Conservation (phyloP, 352 stramenopile species). For the Globisporangium emineosum region DNA sequence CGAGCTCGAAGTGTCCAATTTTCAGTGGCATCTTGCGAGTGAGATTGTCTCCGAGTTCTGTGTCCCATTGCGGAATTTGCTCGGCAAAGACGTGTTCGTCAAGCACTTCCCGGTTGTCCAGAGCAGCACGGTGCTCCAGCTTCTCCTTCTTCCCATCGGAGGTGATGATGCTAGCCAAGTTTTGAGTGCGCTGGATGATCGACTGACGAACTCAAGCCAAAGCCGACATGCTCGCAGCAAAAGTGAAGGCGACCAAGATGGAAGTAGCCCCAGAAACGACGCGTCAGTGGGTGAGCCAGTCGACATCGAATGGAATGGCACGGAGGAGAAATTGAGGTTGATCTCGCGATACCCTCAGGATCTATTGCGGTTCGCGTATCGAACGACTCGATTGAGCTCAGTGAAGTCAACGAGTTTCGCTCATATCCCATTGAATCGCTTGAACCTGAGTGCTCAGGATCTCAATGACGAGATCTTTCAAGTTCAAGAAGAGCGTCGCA, state of each 20-base stretch:
- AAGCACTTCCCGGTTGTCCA: constrained; percentile 55
- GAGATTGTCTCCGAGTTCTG: constrained; percentile 72
- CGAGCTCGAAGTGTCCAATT: constrained; percentile 73
- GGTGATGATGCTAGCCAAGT: constrained; percentile 12
- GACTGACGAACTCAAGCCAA: not conserved
- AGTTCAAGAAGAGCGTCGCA: constrained; percentile 48
- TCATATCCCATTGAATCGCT: constrained; percentile 37
- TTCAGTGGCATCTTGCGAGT: constrained; percentile 73
- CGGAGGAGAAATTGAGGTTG: not conserved
- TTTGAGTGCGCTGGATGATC: constrained; percentile 9
- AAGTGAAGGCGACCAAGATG: not conserved
- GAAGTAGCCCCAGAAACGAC: not conserved
- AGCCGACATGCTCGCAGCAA: not conserved
- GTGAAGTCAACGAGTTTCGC: constrained; percentile 67
- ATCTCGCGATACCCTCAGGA: constrained; percentile 27
- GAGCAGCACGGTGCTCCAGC: constrained; percentile 57
- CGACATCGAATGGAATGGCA: not conserved
- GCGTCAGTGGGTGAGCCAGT: constrained; percentile 2
- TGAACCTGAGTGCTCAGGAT: constrained; percentile 39
- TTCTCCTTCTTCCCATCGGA: constrained; percentile 55
- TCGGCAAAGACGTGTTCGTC: constrained; percentile 53
- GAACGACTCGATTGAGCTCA: constrained; percentile 42
- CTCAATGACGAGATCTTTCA: constrained; percentile 54
- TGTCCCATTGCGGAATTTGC: constrained; percentile 44
- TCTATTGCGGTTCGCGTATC: constrained; percentile 54